Base-by-base conservation (phyloP, 139 green algal genomes). In the Chlorella sp. region DNA sequence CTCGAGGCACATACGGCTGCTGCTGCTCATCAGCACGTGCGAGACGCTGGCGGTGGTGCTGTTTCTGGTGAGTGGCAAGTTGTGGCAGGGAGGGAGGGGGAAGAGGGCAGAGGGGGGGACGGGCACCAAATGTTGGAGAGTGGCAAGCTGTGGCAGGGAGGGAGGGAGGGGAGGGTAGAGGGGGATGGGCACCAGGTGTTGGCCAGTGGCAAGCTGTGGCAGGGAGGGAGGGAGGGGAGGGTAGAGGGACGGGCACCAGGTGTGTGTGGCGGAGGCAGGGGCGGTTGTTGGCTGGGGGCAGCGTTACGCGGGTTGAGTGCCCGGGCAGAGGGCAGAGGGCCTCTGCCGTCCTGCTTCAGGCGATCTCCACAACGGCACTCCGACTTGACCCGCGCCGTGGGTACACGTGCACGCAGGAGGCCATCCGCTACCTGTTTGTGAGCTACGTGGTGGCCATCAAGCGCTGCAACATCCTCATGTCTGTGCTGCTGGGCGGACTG, bases 401-500 rank as follows among this genome's bases (percentile, higher is more conserved):
- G n/a, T n/a, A n/a, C n/a, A n/a, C n/a, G n/a, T n/a, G n/a, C n/a
- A n/a, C n/a, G 55, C 55, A 64, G 55, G 63, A 69, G 31, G 63
- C 63, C 5, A 69, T 69, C 33, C 30, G 50, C 31, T 69, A 31
- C 63, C 14, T 69, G 27, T 69, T 69, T 30, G 63, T 69, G 32
- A 35, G 23, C 5, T 69, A 69, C n/a, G 63, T 69, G 33, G 79
- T 92, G 2, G 87, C 87, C 30, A 85, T 88, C 55, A 92, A 92
- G 81, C 79, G 87, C 34, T 80, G 72, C 69, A 84, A 87, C 72
- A 85, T 92, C 29, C 72, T 92, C 31, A 60, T 90, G 33, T 83
- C 70, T 30, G 80, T 88, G 32, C 20, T 89, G 14, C 59, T 86
- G 32, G 85, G 83, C n/a, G 80, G 77, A 51, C 34, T 86, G 36